Evolutionary conservation across 2,329 filamentous ascomycete genomes (phyloP).

Genomic region (Endocalyx cinctus): DNA sequence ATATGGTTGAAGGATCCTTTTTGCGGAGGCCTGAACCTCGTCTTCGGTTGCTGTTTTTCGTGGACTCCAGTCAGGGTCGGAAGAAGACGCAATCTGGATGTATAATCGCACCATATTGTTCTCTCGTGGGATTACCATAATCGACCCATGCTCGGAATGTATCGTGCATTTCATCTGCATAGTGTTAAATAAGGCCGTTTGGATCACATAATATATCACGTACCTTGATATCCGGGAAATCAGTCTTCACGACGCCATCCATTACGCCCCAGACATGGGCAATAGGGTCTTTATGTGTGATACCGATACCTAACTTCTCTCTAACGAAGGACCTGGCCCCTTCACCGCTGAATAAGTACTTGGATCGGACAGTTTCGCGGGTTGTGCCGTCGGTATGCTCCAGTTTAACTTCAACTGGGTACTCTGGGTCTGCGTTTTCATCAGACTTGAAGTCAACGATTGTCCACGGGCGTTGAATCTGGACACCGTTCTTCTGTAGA

Average conservation of each 20-base stretch:
- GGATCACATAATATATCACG: constrained; percentile 8
- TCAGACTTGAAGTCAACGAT: constrained; percentile 58
- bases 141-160: constrained; percentile 67
- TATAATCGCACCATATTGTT: constrained; percentile 61
- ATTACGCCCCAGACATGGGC: constrained; percentile 73
- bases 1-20: constrained; percentile 62
- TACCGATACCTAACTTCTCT: constrained; percentile 61
- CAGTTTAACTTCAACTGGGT: constrained; percentile 76
- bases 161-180: constrained; percentile 67
- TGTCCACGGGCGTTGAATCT: constrained; percentile 61
- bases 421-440: constrained; percentile 52
- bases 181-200: constrained; percentile 38
- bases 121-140: constrained; percentile 73
- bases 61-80: constrained; percentile 56
- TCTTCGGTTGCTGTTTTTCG: constrained; percentile 58
- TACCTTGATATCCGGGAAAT: constrained; percentile 74
- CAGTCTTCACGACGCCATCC: constrained; percentile 66
- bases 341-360: constrained; percentile 69
- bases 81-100: constrained; percentile 62
- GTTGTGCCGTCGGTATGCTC: constrained; percentile 70
- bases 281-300: constrained; percentile 67
- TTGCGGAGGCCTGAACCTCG: constrained; percentile 61
- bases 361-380: constrained; percentile 62
- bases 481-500: constrained; percentile 55
- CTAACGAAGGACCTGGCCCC: constrained; percentile 65